A percentile compares a stretch with the other conserved stretches of the same genome.
Conservation (phyloP, 176 grass and related monocot species). For the Phoenix roebelenii region DNA sequence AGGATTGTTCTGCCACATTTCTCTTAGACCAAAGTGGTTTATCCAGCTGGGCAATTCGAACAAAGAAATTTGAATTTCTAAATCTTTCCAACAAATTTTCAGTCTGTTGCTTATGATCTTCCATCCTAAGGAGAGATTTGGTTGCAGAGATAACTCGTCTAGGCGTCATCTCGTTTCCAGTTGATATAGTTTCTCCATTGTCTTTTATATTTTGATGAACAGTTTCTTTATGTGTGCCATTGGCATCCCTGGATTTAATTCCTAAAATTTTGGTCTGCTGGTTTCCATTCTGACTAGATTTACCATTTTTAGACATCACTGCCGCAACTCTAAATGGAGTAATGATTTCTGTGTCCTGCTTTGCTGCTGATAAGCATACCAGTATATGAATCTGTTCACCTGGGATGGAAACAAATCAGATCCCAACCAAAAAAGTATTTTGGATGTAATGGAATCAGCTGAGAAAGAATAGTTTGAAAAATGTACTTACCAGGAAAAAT, state of each 20-base stretch:
- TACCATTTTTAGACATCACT: conserved; percentile 53
- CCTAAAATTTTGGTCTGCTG: conserved; percentile 9
- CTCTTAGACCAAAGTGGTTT: conserved; percentile 88
- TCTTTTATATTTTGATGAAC: conserved; percentile 28
- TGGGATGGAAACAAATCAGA: conserved; percentile 24
- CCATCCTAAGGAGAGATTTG: conserved; percentile 53
- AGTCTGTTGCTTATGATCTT: conserved; percentile 54
- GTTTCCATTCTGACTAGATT: conserved; percentile 23
- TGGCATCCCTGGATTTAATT: conserved; percentile 20
- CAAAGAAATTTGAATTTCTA: conserved; percentile 82
- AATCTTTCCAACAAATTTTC: conserved; percentile 57
- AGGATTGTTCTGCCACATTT: conserved; percentile 10
- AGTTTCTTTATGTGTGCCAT: conserved; percentile 26
- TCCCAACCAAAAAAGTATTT: too few species aligned
- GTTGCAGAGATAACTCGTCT: conserved; percentile 43
- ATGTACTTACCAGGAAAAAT: conserved; percentile 75
- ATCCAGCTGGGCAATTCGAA: conserved; percentile 65
- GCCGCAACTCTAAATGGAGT: conserved; percentile 68
- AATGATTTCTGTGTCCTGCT: conserved; percentile 47
- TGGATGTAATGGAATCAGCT: neutral
- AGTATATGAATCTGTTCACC: conserved; percentile 87
- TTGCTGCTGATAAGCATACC: conserved; percentile 58
- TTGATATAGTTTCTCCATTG: conserved; percentile 17
- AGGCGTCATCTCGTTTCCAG: conserved; percentile 10
- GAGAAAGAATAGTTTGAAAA: conserved; percentile 12